These are phyloP conservation scores for Myxozyma mucilagina DNA, from an alignment of 805 yeast species.

Conservation along the genomic window DNA sequence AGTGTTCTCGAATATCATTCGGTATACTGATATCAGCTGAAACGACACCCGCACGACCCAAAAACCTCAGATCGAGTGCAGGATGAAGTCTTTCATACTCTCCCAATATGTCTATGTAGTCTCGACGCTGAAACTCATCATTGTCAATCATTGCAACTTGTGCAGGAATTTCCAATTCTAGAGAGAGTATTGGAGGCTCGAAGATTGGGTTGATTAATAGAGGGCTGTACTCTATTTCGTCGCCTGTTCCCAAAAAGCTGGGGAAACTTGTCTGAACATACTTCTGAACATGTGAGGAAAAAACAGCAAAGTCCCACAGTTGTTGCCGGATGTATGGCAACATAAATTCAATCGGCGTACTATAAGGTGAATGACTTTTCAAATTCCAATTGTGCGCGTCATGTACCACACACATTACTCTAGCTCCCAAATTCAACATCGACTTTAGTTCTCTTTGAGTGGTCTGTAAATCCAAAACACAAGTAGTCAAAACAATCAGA, in stretches of 20 bases:
- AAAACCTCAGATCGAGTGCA: not conserved
- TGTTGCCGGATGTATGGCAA: slow-evolving; percentile 19
- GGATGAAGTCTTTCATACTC: not conserved
- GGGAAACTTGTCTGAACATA: slow-evolving; percentile 21
- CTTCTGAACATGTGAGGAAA: slow-evolving; percentile 18
- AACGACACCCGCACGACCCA: not conserved
- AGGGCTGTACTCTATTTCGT: slow-evolving; percentile 7
- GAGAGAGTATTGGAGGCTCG: not conserved
- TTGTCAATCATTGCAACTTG: slow-evolving; percentile 21
- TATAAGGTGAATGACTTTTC: slow-evolving; percentile 2
- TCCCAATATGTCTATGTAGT: not conserved
- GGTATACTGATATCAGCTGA: not conserved
- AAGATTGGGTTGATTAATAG: slow-evolving; percentile 20
- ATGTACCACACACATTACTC: slow-evolving; percentile 23
- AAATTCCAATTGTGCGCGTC: slow-evolving; percentile 24
- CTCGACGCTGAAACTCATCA: slow-evolving; percentile 16
- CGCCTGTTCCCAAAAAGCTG: slow-evolving; percentile 7
- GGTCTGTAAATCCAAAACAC: slow-evolving; percentile 8
- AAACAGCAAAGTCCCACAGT: slow-evolving; percentile 22
- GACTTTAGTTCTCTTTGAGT: not conserved
- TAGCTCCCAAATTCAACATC: slow-evolving; percentile 13
- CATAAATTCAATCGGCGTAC: slow-evolving; percentile 16
- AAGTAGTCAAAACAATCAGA: slow-evolving; percentile 15
- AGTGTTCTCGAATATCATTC: not conserved
- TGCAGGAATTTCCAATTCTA: slow-evolving; percentile 5